Conservation (phyloP, 148 eudicot genomes). For the Rhododendron vialii region DNA sequence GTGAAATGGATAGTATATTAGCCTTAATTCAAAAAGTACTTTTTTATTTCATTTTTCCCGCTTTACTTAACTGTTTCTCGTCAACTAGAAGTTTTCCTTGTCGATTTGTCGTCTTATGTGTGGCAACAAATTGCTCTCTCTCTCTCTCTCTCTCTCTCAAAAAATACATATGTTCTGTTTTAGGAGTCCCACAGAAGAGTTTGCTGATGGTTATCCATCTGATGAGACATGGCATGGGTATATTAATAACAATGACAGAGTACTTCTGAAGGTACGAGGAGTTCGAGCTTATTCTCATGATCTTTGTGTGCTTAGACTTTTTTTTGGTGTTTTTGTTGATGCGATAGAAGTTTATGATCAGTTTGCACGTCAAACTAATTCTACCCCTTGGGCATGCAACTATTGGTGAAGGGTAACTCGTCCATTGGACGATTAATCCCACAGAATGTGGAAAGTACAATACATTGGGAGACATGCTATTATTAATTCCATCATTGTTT, state of each 20-base stretch:
- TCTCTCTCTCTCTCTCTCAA: neutral
- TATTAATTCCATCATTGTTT: neutral
- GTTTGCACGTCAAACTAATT: neutral
- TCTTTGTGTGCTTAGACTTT: neutral
- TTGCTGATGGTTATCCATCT: conserved; percentile 46
- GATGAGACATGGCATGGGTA: conserved; percentile 56
- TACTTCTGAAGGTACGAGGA: conserved; percentile 40
- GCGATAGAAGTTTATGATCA: neutral
- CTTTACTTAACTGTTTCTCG: neutral
- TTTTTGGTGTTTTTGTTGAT: no score
- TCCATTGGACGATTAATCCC: neutral
- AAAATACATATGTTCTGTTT: neutral
- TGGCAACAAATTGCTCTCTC: neutral
- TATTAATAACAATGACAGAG: conserved; percentile 49
- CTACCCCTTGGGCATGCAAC: neutral
- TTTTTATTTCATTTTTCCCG: neutral
- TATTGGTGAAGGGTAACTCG: neutral
- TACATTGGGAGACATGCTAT: neutral
- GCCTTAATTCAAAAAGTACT: neutral
- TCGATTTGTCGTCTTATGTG: neutral
- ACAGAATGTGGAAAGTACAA: neutral
- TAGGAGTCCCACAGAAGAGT: conserved; percentile 63
- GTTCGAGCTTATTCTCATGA: neutral
- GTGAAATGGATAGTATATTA: neutral
- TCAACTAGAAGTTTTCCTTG: neutral